A percentile compares a stretch with the other conserved stretches of the same genome.
Evolutionary conservation across 2,329 filamentous ascomycete species (phyloP).

Genomic region (Emergomyces orientalis): DNA sequence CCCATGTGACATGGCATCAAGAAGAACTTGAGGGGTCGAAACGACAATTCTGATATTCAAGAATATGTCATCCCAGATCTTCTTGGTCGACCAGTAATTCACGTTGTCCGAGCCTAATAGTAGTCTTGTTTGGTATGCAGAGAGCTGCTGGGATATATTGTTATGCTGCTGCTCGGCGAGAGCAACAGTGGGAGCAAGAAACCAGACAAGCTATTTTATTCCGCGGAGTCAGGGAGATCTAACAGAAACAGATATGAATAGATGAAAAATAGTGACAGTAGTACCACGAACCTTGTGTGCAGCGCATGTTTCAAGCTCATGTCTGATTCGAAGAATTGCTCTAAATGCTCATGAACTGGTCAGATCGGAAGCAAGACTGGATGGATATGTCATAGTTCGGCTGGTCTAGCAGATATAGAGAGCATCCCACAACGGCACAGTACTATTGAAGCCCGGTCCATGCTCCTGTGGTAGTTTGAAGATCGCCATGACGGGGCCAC

Average conservation of each 20-base stretch:
- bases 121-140: slow-evolving; percentile 48
- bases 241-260: background rate
- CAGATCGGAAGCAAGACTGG: background rate
- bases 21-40: slow-evolving; percentile 65
- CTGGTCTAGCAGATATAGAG: background rate
- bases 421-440: background rate
- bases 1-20: slow-evolving; percentile 63
- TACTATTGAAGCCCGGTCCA: background rate
- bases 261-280: slow-evolving; percentile 14
- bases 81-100: slow-evolving; percentile 60
- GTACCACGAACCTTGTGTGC: slow-evolving; percentile 44
- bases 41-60: slow-evolving; percentile 60
- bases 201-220: slow-evolving; percentile 50
- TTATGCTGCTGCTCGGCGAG: slow-evolving; percentile 58
- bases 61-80: slow-evolving; percentile 59
- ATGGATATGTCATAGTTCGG: background rate
- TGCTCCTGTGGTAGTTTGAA: slow-evolving; percentile 5
- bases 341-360: slow-evolving; percentile 31
- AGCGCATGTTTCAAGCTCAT: slow-evolving; percentile 50
- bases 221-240: background rate
- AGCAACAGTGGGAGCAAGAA: slow-evolving; percentile 59
- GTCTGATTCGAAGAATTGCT: slow-evolving; percentile 57
- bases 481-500: background rate
- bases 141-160: slow-evolving; percentile 52
- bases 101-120: slow-evolving; percentile 61